Evolutionary conservation across 768 basidiomycete species (phyloP).

Genomic region (Favolaschia claudopus): DNA sequence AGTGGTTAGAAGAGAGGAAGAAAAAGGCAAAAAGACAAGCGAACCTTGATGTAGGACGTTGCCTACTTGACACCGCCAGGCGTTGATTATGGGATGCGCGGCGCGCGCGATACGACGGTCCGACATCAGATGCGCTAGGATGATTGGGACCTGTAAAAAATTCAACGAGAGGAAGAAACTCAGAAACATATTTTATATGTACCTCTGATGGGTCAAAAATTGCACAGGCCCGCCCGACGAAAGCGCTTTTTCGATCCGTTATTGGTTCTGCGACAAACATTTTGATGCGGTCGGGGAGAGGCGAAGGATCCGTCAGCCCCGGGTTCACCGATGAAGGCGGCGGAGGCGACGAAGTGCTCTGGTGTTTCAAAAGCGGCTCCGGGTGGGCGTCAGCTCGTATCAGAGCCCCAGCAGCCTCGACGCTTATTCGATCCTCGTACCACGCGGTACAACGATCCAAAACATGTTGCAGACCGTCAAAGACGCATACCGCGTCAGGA

Average conservation of each 20-base stretch:
- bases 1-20: neutral
- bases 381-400: slow-evolving; percentile 58
- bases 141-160: slow-evolving; percentile 63
- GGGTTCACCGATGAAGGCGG: slow-evolving; percentile 21
- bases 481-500: slow-evolving; percentile 79
- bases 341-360: slow-evolving; percentile 17
- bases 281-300: slow-evolving; percentile 66
- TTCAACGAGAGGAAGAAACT: slow-evolving; percentile 21
- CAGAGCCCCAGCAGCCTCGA: slow-evolving; percentile 61
- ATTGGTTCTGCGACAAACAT: slow-evolving; percentile 83
- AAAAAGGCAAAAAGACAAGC: neutral
- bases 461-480: slow-evolving; percentile 84
- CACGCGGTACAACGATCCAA: slow-evolving; percentile 71
- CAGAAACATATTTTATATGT: neutral
- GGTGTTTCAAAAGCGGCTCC: slow-evolving; percentile 12
- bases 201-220: slow-evolving; percentile 84
- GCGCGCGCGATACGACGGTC: slow-evolving; percentile 79
- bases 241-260: slow-evolving; percentile 83
- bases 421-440: slow-evolving; percentile 73
- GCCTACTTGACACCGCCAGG: slow-evolving; percentile 80
- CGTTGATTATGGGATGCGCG: slow-evolving; percentile 82
- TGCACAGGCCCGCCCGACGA: slow-evolving; percentile 85
- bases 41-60: slow-evolving; percentile 77
- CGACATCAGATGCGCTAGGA: slow-evolving; percentile 71
- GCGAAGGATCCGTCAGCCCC: slow-evolving; percentile 7